These are phyloP conservation scores for Plasmodium vivax DNA, from an alignment of 169 alveolate genomes.

Conservation along the genomic window DNA sequence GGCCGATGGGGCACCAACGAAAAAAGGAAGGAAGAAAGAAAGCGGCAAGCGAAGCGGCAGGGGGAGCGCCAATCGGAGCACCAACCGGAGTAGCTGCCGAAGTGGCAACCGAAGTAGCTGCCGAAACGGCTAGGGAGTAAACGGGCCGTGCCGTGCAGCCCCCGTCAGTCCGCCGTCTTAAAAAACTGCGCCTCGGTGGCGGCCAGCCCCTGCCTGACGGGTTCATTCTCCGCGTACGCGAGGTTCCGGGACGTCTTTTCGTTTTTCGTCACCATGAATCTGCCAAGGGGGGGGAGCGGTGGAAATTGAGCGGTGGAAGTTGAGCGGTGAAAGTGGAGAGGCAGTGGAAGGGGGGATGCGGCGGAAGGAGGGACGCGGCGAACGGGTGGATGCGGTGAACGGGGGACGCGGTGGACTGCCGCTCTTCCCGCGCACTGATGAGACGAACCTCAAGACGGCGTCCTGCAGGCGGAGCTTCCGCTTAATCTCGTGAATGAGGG, in stretches of 20 bases:
- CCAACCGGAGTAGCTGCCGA: too few species aligned
- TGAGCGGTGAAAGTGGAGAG: background rate
- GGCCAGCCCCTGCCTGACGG: background rate
- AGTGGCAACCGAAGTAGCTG: too few species aligned
- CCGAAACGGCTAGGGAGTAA: too few species aligned
- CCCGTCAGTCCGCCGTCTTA: background rate
- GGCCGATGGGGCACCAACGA: background rate
- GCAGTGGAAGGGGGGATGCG: background rate
- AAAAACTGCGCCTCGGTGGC: slow-evolving; percentile 22
- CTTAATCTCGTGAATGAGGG: slow-evolving; percentile 9
- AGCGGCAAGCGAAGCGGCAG: background rate
- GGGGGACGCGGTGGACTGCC: background rate
- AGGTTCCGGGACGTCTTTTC: slow-evolving; percentile 7
- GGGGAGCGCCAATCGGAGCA: background rate
- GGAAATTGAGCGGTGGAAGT: too few species aligned
- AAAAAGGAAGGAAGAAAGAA: too few species aligned
- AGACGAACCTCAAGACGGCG: slow-evolving; percentile 13
- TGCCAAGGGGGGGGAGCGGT: background rate
- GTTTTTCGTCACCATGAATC: slow-evolving; percentile 27
- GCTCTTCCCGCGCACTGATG: background rate
- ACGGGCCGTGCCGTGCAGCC: background rate
- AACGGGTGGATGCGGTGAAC: background rate
- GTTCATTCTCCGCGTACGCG: slow-evolving; percentile 10
- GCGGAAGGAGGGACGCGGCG: background rate
- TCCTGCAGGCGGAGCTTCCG: slow-evolving; percentile 9